Evolutionary conservation across 2,329 filamentous ascomycete species (phyloP), one percentile per base, ranked within the genome.

Genomic region (Albifimbria verrucaria): DNA sequence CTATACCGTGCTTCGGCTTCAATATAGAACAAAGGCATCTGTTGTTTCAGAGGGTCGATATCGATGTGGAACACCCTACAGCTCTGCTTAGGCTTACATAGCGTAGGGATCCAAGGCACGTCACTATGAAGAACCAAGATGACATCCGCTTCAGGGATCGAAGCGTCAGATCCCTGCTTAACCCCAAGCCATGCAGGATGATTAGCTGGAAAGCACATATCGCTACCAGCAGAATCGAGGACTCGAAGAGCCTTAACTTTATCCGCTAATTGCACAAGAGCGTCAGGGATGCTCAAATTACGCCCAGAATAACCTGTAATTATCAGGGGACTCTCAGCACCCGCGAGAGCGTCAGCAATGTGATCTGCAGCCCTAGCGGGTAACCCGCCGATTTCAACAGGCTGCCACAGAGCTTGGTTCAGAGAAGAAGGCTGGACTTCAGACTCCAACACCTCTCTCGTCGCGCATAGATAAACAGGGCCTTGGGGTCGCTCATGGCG

Each of bases 31-130:
- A 91, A 75, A 0, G 87, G 87, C 77, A 91, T 91, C 67, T 86
- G 79, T 67, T 87, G 83, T 72, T 88, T 88, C 22, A 87, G 70
- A 1, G 85, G 83, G 58, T 88, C 85, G 47, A 85, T 75, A 59
- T 88, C 85, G 43, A 88, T 77, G 61, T 88, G 85, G 69, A 82
- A 86, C 52, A 88, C 72, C 56, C 74, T 76, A 20, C 80, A 79
- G 17, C 77, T 74, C 2, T 72, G 67, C 2, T 68, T 68, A 0
- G 85, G 85, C 57, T 76, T 76, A 68, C 81, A 85, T 17, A 85
- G 83, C 0, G 90, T 94, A n/a, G 87, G 86, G 52, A 97, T 92
- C 91, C 92, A 97, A 0, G 92, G 92, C 0, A 96, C 91, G 65
- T 97, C 92, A 58, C 91, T 95, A 69, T 97, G 89, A 22, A 96